Percentiles rank a stretch among this genome's conserved stretches.
Conservation (phyloP, 305 asterid genomes). For the Galium porrigens region DNA sequence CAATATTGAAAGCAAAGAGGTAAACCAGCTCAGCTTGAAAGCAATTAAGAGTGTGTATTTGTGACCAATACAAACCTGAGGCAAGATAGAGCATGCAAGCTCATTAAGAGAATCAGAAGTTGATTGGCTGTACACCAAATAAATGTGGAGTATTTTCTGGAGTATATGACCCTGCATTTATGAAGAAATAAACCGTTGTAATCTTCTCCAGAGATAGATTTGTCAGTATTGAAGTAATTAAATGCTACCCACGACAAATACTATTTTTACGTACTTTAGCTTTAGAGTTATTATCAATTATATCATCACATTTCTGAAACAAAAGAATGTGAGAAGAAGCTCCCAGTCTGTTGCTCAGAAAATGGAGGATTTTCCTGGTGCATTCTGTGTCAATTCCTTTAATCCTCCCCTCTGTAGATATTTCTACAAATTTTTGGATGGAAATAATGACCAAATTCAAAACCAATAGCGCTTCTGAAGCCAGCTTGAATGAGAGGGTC, state of each 20-base stretch:
- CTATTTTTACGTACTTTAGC: slow-evolving; percentile 36
- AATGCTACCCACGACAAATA: not conserved
- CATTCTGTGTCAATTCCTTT: slow-evolving; percentile 26
- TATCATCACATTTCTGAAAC: slow-evolving; percentile 48
- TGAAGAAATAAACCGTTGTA: slow-evolving; percentile 14
- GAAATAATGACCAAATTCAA: slow-evolving; percentile 45
- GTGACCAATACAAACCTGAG: slow-evolving; percentile 39
- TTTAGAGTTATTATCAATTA: slow-evolving; percentile 34
- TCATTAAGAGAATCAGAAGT: slow-evolving; percentile 49
- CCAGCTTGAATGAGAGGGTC: slow-evolving; percentile 54
- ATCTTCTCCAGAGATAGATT: slow-evolving; percentile 8
- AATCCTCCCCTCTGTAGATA: slow-evolving; percentile 27
- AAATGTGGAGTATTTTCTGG: slow-evolving; percentile 66
- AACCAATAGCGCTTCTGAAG: slow-evolving; percentile 58
- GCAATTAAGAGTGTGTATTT: not conserved
- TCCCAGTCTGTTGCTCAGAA: slow-evolving; percentile 49
- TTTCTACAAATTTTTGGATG: slow-evolving; percentile 34
- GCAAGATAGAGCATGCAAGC: slow-evolving; percentile 57
- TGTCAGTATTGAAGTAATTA: not conserved
- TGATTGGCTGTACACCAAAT: slow-evolving; percentile 50
- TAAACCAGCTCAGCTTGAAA: not conserved
- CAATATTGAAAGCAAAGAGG: not conserved
- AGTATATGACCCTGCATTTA: slow-evolving; percentile 64
- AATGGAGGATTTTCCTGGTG: slow-evolving; percentile 40
- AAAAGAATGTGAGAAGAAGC: slow-evolving; percentile 47